Evolutionary conservation across 2,329 filamentous ascomycete species (phyloP).

Genomic region (Cordyceps javanica): DNA sequence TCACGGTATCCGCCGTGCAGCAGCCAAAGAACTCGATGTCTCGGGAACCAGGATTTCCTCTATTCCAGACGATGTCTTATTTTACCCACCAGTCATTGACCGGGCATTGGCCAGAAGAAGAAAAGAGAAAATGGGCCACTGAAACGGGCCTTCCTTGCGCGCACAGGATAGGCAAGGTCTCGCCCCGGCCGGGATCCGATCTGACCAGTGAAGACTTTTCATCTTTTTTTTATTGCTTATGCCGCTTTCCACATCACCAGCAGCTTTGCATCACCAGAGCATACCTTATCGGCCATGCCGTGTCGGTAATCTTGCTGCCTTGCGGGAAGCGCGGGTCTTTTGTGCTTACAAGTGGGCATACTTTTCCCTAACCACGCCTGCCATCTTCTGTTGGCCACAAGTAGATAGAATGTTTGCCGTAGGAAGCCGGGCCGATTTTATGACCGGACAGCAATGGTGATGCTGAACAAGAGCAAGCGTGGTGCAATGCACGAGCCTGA

Average conservation of each 20-base stretch:
- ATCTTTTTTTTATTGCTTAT: background rate
- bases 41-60: background rate
- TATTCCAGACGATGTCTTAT: background rate
- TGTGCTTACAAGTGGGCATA: background rate
- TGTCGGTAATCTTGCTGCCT: conserved; percentile 5
- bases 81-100: background rate
- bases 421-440: background rate
- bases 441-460: no score
- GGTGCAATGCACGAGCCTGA: background rate
- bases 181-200: conserved; percentile 10
- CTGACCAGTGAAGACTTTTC: background rate
- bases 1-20: background rate
- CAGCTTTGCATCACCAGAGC: background rate
- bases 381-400: no score
- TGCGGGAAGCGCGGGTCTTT: background rate
- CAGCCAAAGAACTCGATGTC: background rate
- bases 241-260: background rate
- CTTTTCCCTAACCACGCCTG: no score
- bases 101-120: background rate
- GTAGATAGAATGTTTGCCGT: background rate
- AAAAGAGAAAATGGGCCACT: background rate
- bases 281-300: conserved; percentile 9
- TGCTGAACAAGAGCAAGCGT: background rate
- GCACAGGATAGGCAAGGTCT: background rate
- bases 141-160: background rate